Evolutionary conservation across 225 moss, liverwort and hornwort genomes (phyloP), one percentile per base, ranked within the genome.

Genomic region (Marchantia paleacea): DNA sequence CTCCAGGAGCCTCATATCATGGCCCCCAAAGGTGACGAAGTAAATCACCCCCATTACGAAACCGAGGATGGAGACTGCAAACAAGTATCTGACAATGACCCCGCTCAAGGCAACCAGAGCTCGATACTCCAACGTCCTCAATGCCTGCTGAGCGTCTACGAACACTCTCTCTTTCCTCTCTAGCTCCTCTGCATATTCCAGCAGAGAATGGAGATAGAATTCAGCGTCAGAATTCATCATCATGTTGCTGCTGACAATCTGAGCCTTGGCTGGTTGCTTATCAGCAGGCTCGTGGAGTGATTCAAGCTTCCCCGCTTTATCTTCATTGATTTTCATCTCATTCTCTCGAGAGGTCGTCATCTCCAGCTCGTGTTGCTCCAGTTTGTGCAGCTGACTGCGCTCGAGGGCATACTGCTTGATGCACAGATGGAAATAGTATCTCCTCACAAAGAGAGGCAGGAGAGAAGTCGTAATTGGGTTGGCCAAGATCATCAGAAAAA

Each of bases 401-500:
- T 24, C 53, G 16, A 61, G 78, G 20, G 76, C n/a, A 7, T 47
- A 79, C 7, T 82, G 83, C 47, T 81, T 78, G 67, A 90, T 67
- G 55, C 76, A 79, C 51, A 82, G 83, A 72, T 75, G 82, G 75
- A 87, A 82, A 39, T 91, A 85, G 28, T 88, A 83, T 61, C 87
- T 79, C 55, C 88, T 83, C 10, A 83, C 28, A 47, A 77, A 89
- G 49, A 96, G 47, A 9, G 89, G 91, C 24, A 92, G 79, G 20
- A 96, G 87, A 11, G 91, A 96, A 29, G 89, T 82, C 26, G 89
- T 87, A 53, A 91, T 76, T 25, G 81, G 83, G 76, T 89, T 88
- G 25, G 89, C 91, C 60, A 92, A 81, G 52, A 89, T 64, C 90
- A 92, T 91, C 78, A 92, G 84, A 71, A 86, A 24, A 72, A 88